A percentile compares a stretch with the other conserved stretches of the same genome.
These are phyloP conservation scores for Chloranthus sessilifolius DNA, from an alignment of 164 flowering plant species.

Conservation along the genomic window DNA sequence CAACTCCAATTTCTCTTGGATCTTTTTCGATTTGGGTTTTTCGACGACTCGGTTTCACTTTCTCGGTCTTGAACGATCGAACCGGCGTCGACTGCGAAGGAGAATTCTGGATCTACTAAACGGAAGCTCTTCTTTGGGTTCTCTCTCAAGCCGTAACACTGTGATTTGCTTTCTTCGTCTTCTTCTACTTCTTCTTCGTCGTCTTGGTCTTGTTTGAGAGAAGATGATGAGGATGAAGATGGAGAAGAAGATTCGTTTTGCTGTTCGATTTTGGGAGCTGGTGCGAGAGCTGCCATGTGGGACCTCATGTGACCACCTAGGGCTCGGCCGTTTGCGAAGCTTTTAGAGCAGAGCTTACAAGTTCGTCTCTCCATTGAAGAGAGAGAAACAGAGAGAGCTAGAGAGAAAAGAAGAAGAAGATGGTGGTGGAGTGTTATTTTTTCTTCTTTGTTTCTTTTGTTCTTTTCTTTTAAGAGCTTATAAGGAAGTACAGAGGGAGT, in stretches of 20 bases:
- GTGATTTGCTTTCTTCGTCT: conserved; percentile 16
- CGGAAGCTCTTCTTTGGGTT: conserved; percentile 66
- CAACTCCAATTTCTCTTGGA: conserved; percentile 39
- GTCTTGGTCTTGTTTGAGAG: too few species aligned
- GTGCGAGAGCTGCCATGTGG: conserved; percentile 45
- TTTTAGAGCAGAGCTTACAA: conserved; percentile 71
- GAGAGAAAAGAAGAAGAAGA: conserved; percentile 1
- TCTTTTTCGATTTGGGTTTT: conserved; percentile 40
- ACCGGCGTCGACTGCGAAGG: conserved; percentile 16
- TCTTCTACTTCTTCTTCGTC: conserved; percentile 21
- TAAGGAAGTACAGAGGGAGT: conserved; percentile 11
- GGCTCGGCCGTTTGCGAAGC: conserved; percentile 73
- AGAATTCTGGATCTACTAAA: conserved; percentile 30
- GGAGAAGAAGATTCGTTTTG: conserved; percentile 12
- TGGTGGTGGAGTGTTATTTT: not conserved
- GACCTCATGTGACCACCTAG: conserved; percentile 94
- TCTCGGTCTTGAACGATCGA: conserved; percentile 54
- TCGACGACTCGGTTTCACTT: conserved; percentile 73
- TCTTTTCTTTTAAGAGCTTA: conserved; percentile 7
- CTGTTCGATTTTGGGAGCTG: conserved; percentile 20
- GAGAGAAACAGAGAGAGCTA: conserved; percentile 2
- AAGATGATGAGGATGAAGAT: conserved; percentile 20
- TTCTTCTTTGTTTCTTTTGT: not conserved
- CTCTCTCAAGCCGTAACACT: conserved; percentile 50
- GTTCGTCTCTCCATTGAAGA: conserved; percentile 50